Base-by-base conservation (phyloP, 2,329 filamentous ascomycete species). In the Incumbomyces lentus region DNA sequence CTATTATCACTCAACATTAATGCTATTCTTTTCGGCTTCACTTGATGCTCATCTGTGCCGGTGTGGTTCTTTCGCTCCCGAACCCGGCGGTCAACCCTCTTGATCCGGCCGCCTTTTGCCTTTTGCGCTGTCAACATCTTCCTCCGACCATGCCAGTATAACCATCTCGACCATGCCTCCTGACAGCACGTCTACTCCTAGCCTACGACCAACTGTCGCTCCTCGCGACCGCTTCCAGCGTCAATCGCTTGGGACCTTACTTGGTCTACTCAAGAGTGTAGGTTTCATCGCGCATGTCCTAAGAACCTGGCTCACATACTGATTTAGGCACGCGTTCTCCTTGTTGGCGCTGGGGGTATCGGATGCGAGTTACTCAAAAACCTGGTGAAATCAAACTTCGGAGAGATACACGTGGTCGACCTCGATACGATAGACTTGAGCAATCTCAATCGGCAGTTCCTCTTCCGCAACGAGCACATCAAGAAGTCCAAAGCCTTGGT, bases 351-450 rank as follows among this genome's bases (percentile, higher is more conserved):
- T 47, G 92, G 92, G 52, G 92, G 92, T 52, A 98, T 98, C 62
- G 92, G 92, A 58, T 98, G 92, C 69, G 92, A 98, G 69, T 76
- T 98, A 6, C 79, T 98, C 54, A 98, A 98, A 73, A 95, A 96
- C 65, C 80, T 98, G 48, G 87, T 90, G 37, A 81, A 95, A 40
- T 84, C 82, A 36, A 89, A 90, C 55, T 98, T 95, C 58, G 87
- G 87, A 55, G 85, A 95, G 68, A 81, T 96, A 42, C 86, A 95
- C 65, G 82, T 96, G 38, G 87, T 98, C 56, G 92, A 98, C 65
- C 84, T 98, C 50, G 92, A 98, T 65, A 98, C 92, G 1, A 96
- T 98, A 68, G 92, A 98, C 62, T 75, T 98, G 17, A 95, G 88
- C 68, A 98, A 98, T 62, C 76, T 98, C 42, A 98, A 98, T 59